Evolutionary conservation across 352 stramenopile species (phyloP).

Genomic region (Phytopythium mirpurense): DNA sequence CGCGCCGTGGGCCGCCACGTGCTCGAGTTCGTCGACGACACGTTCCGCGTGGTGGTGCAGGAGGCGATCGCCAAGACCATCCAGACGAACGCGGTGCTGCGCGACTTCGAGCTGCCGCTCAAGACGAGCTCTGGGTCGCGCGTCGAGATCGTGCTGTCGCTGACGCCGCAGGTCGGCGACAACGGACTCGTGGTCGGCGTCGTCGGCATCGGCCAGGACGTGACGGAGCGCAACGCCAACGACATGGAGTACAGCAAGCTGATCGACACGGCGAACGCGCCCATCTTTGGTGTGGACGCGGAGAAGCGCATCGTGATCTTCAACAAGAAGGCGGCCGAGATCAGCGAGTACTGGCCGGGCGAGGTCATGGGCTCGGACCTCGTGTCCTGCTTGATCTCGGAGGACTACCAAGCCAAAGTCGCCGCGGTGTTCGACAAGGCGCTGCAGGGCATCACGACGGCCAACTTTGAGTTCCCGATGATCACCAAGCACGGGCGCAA

Average conservation of each 20-base stretch:
- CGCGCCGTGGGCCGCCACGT: slow-evolving; percentile 41
- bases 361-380: slow-evolving; percentile 86
- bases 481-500: slow-evolving; percentile 72
- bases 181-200: slow-evolving; percentile 39
- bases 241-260: slow-evolving; percentile 70
- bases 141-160: slow-evolving; percentile 47
- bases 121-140: slow-evolving; percentile 38
- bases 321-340: slow-evolving; percentile 88
- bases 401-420: slow-evolving; percentile 63
- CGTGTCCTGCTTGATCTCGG: slow-evolving; percentile 72
- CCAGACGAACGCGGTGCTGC: slow-evolving; percentile 34
- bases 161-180: slow-evolving; percentile 42
- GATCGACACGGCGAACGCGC: slow-evolving; percentile 72
- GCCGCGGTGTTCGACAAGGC: slow-evolving; percentile 64
- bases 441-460: slow-evolving; percentile 56
- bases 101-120: slow-evolving; percentile 49
- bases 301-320: slow-evolving; percentile 69
- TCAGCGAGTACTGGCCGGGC: slow-evolving; percentile 82
- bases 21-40: slow-evolving; percentile 40
- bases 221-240: slow-evolving; percentile 55
- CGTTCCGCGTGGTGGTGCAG: slow-evolving; percentile 33
- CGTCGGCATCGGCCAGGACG: slow-evolving; percentile 66
- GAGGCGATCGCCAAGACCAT: slow-evolving; percentile 41
- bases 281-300: slow-evolving; percentile 70
- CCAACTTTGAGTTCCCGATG: slow-evolving; percentile 79